phyloP scores from a whole-genome alignment of 768 basidiomycete species.

The Auriscalpium vulgare region DNA sequence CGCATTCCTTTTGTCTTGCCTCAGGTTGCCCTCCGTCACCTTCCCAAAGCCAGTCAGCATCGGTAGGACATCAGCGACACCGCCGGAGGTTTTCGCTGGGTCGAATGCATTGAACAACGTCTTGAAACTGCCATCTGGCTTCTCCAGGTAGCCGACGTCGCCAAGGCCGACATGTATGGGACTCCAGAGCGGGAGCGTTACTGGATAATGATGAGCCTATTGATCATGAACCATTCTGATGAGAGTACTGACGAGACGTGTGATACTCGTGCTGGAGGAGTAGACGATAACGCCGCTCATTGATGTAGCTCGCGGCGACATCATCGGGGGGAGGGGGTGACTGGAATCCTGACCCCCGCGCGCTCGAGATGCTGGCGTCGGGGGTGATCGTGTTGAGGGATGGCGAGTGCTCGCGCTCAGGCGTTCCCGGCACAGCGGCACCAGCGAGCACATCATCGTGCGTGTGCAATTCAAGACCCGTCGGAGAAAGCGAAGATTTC shows the following conservation, averaged over 20 bases:
- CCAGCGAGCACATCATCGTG: neutral
- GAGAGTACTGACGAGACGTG: constrained; percentile 42
- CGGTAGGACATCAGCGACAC: constrained; percentile 39
- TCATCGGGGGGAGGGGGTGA: constrained; percentile 33
- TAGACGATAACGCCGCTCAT: constrained; percentile 64
- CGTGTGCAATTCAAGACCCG: neutral
- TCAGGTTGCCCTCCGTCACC: constrained; percentile 38
- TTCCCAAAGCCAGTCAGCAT: constrained; percentile 59
- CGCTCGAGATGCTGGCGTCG: neutral
- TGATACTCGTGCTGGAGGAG: constrained; percentile 64
- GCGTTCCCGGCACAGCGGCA: neutral
- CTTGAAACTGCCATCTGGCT: constrained; percentile 60
- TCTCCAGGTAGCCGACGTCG: constrained; percentile 67
- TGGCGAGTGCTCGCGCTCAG: neutral
- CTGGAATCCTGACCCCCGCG: constrained; percentile 24
- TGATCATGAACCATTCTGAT: neutral
- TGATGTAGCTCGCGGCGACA: constrained; percentile 32
- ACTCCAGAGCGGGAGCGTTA: constrained; percentile 54
- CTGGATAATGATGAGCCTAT: constrained; percentile 9
- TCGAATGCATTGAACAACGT: constrained; percentile 64
- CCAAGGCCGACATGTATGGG: constrained; percentile 58
- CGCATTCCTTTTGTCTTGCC: constrained; percentile 50
- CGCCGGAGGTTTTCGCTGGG: constrained; percentile 38
- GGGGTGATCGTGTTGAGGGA: constrained; percentile 4
- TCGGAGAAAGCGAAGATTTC: no score